phyloP scores from a whole-genome alignment of 2,329 filamentous ascomycete species.

The Verticillium klebahnii region DNA sequence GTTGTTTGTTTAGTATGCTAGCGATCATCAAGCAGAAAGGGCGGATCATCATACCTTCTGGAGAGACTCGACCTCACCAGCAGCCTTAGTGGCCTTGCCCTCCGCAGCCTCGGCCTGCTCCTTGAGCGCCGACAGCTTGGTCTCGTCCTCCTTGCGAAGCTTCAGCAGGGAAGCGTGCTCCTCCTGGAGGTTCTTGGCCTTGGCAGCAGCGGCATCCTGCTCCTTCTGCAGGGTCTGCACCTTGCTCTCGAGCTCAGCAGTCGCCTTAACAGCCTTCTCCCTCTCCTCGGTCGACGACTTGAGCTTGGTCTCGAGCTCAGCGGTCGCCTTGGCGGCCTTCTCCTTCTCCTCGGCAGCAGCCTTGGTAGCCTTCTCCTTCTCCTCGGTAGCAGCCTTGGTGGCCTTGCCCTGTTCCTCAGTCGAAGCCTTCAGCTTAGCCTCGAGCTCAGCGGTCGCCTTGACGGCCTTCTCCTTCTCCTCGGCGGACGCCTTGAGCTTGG shows the following conservation, averaged over 20 bases:
- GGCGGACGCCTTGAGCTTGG: neutral
- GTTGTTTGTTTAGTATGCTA: neutral
- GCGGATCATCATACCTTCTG: slow-evolving; percentile 21
- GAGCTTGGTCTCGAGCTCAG: slow-evolving; percentile 18
- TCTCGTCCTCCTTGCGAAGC: slow-evolving; percentile 22
- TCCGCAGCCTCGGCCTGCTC: slow-evolving; percentile 27
- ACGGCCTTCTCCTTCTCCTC: slow-evolving; percentile 9
- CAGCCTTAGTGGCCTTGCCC: slow-evolving; percentile 29
- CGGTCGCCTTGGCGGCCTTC: slow-evolving; percentile 10
- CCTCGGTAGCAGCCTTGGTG: neutral
- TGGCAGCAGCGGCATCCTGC: slow-evolving; percentile 10
- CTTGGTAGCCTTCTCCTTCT: neutral
- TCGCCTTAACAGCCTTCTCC: slow-evolving; percentile 17
- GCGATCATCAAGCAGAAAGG: neutral
- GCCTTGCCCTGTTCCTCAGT: neutral
- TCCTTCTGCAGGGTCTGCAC: slow-evolving; percentile 21
- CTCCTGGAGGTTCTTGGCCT: slow-evolving; percentile 22
- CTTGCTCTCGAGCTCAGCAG: slow-evolving; percentile 16
- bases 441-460: neutral
- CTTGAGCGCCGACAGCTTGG: slow-evolving; percentile 23
- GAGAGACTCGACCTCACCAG: slow-evolving; percentile 28
- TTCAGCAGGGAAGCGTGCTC: slow-evolving; percentile 24
- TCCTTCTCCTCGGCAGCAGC: neutral
- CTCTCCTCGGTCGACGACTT: slow-evolving; percentile 18
- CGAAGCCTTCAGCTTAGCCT: neutral